Evolutionary conservation across 2,329 filamentous ascomycete species (phyloP), one percentile per base, ranked within the genome.

Genomic region (Pseudonectria buxi): DNA sequence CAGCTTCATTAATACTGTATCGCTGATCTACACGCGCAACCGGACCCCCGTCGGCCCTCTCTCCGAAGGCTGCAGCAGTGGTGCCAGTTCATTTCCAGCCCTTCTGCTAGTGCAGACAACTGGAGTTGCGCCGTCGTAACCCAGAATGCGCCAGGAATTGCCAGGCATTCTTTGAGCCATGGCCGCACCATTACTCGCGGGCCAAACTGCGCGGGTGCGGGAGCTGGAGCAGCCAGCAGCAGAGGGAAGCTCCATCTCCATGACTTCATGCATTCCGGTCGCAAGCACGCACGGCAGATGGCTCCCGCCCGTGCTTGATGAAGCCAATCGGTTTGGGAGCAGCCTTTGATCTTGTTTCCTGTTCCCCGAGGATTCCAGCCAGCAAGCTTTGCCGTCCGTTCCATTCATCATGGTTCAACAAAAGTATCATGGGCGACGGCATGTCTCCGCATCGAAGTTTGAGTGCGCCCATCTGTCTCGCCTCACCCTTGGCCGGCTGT

Each of bases 201-300:
- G n/a, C n/a, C n/a, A n/a, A n/a, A n/a, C n/a, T n/a, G n/a, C n/a
- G n/a, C n/a, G n/a, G n/a, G n/a, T n/a, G n/a, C n/a, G n/a, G n/a
- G n/a, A n/a, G n/a, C n/a, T n/a, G n/a, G n/a, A n/a, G n/a, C n/a
- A n/a, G n/a, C 9, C 28, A 44, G 32, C 36, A 38, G 40, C 33
- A 39, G 41, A 39, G 39, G 43, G 45, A 43, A 39, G 45, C 34
- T 35, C 42, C 40, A 44, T 44, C 45, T 54, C 43, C 43, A 55
- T 56, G 54, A 56, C 54, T 57, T 61, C 44, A 58, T 61, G 54
- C 57, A 59, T 57, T 57, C 52, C 53, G 45, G 45, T 47, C 45
- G 41, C 40, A 50, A 50, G 54, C 46, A 53, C 39, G 49, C 50
- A 45, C 49, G 40, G 46, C 45, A 40, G 33, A 43, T 36, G 27